Evolutionary conservation across 768 basidiomycete species (phyloP).

Genomic region (Auricularia cornea): DNA sequence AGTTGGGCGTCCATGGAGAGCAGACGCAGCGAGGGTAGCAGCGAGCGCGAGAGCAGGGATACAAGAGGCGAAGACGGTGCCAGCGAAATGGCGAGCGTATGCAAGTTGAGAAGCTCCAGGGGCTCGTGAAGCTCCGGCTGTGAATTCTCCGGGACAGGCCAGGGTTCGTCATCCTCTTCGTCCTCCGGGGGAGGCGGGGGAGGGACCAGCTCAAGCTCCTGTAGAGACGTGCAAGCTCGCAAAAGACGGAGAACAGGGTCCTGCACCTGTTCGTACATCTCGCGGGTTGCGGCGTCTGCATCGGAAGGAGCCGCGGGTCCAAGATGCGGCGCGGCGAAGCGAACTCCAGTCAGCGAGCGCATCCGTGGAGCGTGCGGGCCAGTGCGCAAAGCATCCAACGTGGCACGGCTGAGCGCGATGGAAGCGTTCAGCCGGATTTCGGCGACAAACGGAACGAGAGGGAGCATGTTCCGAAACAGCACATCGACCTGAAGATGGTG

Average conservation of each 20-base stretch:
- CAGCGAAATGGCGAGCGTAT: constrained; percentile 52
- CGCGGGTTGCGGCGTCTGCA: not conserved
- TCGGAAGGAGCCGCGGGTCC: not conserved
- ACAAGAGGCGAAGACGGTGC: constrained; percentile 61
- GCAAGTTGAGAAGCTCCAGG: constrained; percentile 49
- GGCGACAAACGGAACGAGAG: constrained; percentile 56
- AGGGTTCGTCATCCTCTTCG: constrained; percentile 33
- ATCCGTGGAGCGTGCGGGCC: constrained; percentile 4
- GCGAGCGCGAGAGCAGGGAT: constrained; percentile 45
- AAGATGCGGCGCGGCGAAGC: not conserved
- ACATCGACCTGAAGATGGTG: constrained; percentile 53
- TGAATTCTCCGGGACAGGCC: not conserved
- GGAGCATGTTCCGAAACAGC: constrained; percentile 54
- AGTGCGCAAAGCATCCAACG: constrained; percentile 29
- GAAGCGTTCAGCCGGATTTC: constrained; percentile 45
- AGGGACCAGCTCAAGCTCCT: constrained; percentile 56
- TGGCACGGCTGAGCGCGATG: constrained; percentile 53
- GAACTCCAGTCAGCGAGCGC: constrained; percentile 6
- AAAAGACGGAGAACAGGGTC: constrained; percentile 55
- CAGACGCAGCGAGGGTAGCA: constrained; percentile 54
- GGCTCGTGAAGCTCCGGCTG: constrained; percentile 17
- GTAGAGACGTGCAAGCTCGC: constrained; percentile 45
- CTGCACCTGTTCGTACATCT: constrained; percentile 12
- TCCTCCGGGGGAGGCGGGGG: constrained; percentile 37
- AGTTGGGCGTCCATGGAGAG: constrained; percentile 69